Base-by-base conservation (phyloP, 805 yeast genomes). In the Candida peoriensis region DNA sequence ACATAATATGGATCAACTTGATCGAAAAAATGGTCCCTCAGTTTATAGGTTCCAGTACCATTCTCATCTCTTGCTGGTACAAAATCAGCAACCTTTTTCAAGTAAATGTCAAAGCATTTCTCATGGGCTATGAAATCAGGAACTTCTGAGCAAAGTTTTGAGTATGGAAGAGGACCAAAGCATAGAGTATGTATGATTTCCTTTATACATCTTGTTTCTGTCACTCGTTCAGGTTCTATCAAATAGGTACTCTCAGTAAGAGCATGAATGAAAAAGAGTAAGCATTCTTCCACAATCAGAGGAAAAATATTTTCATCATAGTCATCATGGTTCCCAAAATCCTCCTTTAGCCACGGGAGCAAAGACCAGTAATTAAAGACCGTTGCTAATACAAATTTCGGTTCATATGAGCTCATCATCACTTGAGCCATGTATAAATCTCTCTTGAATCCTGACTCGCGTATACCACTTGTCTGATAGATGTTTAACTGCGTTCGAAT, bases 181-280 rank as follows among this genome's bases (percentile, higher is more conserved):
- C 94, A 79, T n/a, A 90, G 63, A 3, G 77, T 70, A 50, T 93
- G 97, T 16, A 87, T 66, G n/a, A 90, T 76, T 47, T 89, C 96
- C 28, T 73, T 68, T 38, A 63, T 66, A 20, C 87, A 70, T 33
- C 78, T 66, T 11, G 59, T 54, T 37, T 72, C 72, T 9, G 66
- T 65, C 1, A 76, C 65, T 9, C 68, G 74, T 6, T 68, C 68
- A 2, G 64, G 52, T 10, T 78, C 76, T 19, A 61, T 64, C 22
- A 86, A 60, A 39, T 76, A 75, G 8, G 75, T 57, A 30, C 83
- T 74, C 46, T 87, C 95, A 1, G 82, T 74, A 5, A 88, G 54
- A 9, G 86, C 43, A 33, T 76, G 78, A 31, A 86, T 78, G 46
- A 88, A 60, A 34, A 79, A 74, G 31, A 79, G 70, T 28, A 86